Base-by-base conservation (phyloP, 2,329 filamentous ascomycete species). In the Diaporthe australafricana region DNA sequence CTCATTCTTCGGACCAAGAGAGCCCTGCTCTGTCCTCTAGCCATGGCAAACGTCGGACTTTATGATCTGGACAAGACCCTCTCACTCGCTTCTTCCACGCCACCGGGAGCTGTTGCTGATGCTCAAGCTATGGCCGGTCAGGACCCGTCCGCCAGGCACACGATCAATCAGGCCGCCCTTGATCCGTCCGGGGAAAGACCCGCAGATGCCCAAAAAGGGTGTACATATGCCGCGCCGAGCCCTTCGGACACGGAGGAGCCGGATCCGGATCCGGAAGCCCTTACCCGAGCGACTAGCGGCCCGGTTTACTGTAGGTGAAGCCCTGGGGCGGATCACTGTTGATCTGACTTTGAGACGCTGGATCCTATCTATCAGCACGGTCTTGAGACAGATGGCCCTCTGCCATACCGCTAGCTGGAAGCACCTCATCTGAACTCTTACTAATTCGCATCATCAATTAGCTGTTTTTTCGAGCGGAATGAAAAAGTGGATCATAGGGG, bases 241-340 rank as follows among this genome's bases (percentile, higher is more conserved):
- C 48, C 50, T 45, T 48, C 42, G 32, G 71, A 60, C 57, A 47
- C 35, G 66, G 70, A 71, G 50, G 71, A 72, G 12, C 53, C 72
- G 56, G 71, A 70, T 3, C 66, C 75, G 25, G 80, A 83, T 70
- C 76, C 80, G 47, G 82, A 82, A 72, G 75, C 75, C 2, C 77
- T 84, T 6, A 79, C 75, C 4, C 81, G 79, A 3, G 79, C 81
- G 32, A 77, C 79, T 9, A 83, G 79, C 66, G 83, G 83, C 0
- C 84, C 83, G 6, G 78, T 78, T 3, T 86, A 86, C 76, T 83
- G 76, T 70, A 78, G 16, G 85, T 83, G 75, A 89, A 85, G 45
- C 60, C 60, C 30, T 30, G 77, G 78, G 82, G 75, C 89, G 86
- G 82, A 86, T 91, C 72, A 82, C 87, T 42, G 76, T 80, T 63